Base-by-base conservation (phyloP, 495 filamentous ascomycete species). In the Clavariopsis aquatica region DNA sequence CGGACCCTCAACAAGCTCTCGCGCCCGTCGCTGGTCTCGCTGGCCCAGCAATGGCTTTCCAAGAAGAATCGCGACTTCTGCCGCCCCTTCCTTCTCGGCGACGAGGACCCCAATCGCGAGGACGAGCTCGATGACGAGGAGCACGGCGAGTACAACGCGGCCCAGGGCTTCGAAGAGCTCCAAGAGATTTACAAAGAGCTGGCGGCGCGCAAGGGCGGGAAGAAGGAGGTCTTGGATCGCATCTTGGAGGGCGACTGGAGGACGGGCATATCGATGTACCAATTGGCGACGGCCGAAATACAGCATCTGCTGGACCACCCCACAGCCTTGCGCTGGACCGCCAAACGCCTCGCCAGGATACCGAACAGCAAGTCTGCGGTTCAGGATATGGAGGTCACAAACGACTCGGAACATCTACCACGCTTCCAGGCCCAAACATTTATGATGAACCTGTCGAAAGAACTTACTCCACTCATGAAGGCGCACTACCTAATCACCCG, bases 181-280 rank as follows among this genome's bases (percentile, higher is more conserved):
- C 80, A 81, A 13, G 82, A 87, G 45, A 77, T 81, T 38, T 94
- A 93, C 76, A 73, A 77, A 22, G 77, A 79, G 22, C 68, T 85
- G 0, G 77, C 78, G 36, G 73, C 75, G 9, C 77, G 83, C 23
- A 92, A 87, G 69, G 89, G 89, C 2, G 83, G 81, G 10, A 89
- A 87, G 66, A 80, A 85, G 49, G 91, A 96, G 71, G 82, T 93
- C 4, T 77, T 90, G 7, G 89, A 91, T 68, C 81, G 89, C 28
- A 87, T 96, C 41, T 67, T 89, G 0, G 87, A 92, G 60, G 89
- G 89, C 46, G 91, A 96, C 72, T 96, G 91, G 90, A 80, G 89
- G 22, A 81, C 85, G 53, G 91, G 91, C 0, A 77, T 95, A 22
- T 87, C 83, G 0, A 75, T 96, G 17, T 89, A 88, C 64, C 89